A percentile compares a stretch with the other conserved stretches of the same genome.
These are phyloP conservation scores for Straminergon stramineum DNA, from an alignment of 225 moss, liverwort and hornwort species.

Conservation along the genomic window DNA sequence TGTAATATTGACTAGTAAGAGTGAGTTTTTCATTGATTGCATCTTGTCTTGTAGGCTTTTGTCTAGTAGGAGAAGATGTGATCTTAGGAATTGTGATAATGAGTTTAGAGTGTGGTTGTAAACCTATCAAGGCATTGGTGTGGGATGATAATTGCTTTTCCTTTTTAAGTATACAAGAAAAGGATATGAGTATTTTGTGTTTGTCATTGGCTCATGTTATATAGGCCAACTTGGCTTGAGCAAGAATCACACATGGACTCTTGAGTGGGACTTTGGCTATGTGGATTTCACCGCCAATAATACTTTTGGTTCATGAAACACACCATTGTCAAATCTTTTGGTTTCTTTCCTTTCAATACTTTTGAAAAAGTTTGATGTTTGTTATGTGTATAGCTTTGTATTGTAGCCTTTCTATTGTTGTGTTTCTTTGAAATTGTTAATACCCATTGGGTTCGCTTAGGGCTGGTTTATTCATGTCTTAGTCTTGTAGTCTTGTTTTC, in stretches of 20 bases:
- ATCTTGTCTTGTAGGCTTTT: neutral
- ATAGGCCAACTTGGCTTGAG: neutral
- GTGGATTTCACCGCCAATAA: neutral
- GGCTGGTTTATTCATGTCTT: neutral
- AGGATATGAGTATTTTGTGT: neutral
- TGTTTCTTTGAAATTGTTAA: neutral
- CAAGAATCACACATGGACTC: neutral
- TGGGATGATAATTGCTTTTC: neutral
- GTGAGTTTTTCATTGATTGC: neutral
- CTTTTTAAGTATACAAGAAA: neutral
- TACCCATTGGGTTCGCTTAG: rapidly evolving
- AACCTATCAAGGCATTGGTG: neutral
- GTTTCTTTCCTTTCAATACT: neutral
- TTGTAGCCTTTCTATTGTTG: neutral
- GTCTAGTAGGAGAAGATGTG: neutral
- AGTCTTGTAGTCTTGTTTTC: neutral
- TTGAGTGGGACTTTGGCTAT: neutral
- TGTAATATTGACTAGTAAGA: neutral
- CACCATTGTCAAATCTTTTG: neutral
- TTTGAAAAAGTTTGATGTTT: neutral
- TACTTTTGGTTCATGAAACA: neutral
- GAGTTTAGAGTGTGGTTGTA: neutral
- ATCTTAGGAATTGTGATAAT: neutral
- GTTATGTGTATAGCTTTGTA: neutral
- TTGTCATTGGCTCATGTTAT: neutral